Evolutionary conservation across 176 grass and related monocot genomes (phyloP).

Genomic region (Chloris gayana): DNA sequence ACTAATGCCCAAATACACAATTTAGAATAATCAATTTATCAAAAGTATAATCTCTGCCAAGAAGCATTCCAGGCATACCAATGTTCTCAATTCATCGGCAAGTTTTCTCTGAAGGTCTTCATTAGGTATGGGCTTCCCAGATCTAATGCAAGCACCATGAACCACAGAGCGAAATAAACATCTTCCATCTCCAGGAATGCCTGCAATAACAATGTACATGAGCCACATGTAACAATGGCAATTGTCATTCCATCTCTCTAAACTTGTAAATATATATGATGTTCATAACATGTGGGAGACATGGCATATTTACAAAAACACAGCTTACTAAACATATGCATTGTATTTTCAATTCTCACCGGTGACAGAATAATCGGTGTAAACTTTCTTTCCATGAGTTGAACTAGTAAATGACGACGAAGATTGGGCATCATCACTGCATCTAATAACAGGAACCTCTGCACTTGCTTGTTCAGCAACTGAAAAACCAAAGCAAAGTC

Average conservation of each 20-base stretch:
- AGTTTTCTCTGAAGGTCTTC: constrained; percentile 78
- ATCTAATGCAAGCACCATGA: constrained; percentile 69
- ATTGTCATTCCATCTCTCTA: neutral
- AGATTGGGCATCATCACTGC: constrained; percentile 20
- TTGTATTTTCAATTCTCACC: constrained; percentile 31
- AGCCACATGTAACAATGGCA: neutral
- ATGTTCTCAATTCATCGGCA: constrained; percentile 82
- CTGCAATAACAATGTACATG: constrained; percentile 46
- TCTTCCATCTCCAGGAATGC: constrained; percentile 91
- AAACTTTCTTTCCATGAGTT: constrained; percentile 76
- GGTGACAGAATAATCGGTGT: constrained; percentile 90
- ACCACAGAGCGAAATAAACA: constrained; percentile 84
- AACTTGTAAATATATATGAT: neutral
- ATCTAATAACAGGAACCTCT: constrained; percentile 53
- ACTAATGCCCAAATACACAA: neutral
- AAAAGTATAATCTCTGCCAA: neutral
- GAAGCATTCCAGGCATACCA: constrained; percentile 41
- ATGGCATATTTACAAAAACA: neutral
- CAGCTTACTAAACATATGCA: neutral
- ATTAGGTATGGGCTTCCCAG: constrained; percentile 55
- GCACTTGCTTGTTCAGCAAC: constrained; percentile 56
- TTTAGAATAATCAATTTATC: neutral
- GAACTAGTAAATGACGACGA: constrained; percentile 39
- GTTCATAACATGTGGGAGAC: too few species aligned
- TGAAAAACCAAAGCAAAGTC: constrained; percentile 71